A percentile compares a stretch with the other conserved stretches of the same genome.
phyloP scores from a whole-genome alignment of 805 yeast species.

The Candida namnaoensis region DNA sequence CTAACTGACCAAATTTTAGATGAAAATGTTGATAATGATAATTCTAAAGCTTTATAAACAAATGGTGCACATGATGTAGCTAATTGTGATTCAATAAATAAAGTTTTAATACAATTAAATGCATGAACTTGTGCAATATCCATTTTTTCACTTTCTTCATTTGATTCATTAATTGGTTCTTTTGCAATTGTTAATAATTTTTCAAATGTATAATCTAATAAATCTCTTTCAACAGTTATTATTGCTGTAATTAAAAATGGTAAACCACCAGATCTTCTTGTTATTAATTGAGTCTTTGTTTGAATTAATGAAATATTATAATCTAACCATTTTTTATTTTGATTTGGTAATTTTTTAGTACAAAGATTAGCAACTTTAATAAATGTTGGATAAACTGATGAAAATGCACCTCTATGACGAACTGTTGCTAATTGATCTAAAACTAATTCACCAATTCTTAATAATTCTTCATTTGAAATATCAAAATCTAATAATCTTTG shows the following conservation, averaged over 20 bases:
- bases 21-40: slow-evolving; percentile 56
- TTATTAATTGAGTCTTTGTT: slow-evolving; percentile 57
- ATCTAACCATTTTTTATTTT: slow-evolving; percentile 51
- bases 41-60: slow-evolving; percentile 47
- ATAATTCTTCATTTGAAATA: slow-evolving; percentile 14
- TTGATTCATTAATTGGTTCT: slow-evolving; percentile 30
- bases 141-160: slow-evolving; percentile 41
- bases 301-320: slow-evolving; percentile 44
- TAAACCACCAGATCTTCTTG: slow-evolving; percentile 88
- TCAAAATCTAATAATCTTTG: slow-evolving; percentile 30
- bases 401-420: slow-evolving; percentile 87
- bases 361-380: slow-evolving; percentile 58
- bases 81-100: slow-evolving; percentile 67
- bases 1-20: slow-evolving; percentile 77
- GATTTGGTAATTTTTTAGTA: slow-evolving; percentile 22
- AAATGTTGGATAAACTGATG: slow-evolving; percentile 80
- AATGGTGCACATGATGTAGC: slow-evolving; percentile 40
- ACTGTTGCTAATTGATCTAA: slow-evolving; percentile 63
- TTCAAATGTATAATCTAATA: slow-evolving; percentile 42
- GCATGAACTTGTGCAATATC: slow-evolving; percentile 94
- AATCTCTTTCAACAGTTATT: slow-evolving; percentile 33
- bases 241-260: slow-evolving; percentile 75
- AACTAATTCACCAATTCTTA: slow-evolving; percentile 40
- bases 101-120: slow-evolving; percentile 69
- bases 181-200: slow-evolving; percentile 46